Base-by-base conservation (phyloP, 1,284 basidiomycete species). In the Pseudozyma flocculosa region DNA sequence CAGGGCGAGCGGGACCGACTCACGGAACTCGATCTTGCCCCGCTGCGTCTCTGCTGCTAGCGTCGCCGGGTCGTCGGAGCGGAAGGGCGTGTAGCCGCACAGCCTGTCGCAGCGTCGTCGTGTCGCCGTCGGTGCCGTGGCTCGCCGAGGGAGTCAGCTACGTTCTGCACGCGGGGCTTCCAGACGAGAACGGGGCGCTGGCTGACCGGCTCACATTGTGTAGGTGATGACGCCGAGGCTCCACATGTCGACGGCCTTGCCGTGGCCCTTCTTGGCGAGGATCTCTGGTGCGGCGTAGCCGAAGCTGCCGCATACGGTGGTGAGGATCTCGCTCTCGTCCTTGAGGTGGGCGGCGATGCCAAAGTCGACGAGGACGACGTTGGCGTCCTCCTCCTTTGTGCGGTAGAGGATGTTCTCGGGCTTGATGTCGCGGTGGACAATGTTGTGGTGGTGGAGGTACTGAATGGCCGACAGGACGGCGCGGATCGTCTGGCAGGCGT, bases 221-320 rank as follows among this genome's bases (percentile, higher is more conserved):
- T 95, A 98, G 14, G 92, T 89, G 69, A 98, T 95, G 61, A 97
- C 86, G 0, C 94, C 94, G 11, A 87, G 87, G 45, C 88, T 87
- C 94, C 94, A 97, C 38, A 94, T 80, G 78, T 97, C 94, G 11
- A 96, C 92, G 7, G 89, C 86, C 77, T 91, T 91, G 32, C 92
- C 88, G 74, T 98, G 92, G 0, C 90, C 90, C 37, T 84, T 79
- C 68, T 88, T 87, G 55, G 84, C 85, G 23, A 97, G 81, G 5
- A 98, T 89, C 78, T 98, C 94, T 23, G 77, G 78, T 2, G 93
- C 92, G 19, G 93, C 90, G 73, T 97, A 97, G 1, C 93, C 93
- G 58, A 94, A 87, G 66, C 87, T 90, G 0, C 94, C 94, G 0
- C 92, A 93, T 2, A 94, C 80, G 0, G 86, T 86, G 22, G 85